Percentiles rank a stretch among this genome's conserved stretches.
Evolutionary conservation across 164 flowering plant species (phyloP).

Genomic region (Nelumbo lutea): DNA sequence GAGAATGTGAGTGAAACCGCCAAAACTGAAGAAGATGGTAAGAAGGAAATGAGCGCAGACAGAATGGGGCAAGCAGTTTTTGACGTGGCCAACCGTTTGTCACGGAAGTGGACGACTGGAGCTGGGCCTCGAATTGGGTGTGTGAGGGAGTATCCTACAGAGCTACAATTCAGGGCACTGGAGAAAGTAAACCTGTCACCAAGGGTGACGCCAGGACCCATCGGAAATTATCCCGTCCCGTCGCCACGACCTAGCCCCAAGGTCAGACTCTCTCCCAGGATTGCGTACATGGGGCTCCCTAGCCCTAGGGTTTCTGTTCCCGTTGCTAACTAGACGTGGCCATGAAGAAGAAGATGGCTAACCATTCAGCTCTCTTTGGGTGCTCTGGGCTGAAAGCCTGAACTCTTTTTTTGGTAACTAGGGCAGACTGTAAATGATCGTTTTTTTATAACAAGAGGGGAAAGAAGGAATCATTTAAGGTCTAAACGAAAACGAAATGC

Average conservation of each 20-base stretch:
- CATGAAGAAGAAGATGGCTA: too few species aligned
- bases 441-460: too few species aligned
- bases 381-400: not conserved
- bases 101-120: conserved; percentile 80
- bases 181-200: conserved; percentile 80
- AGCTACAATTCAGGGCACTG: conserved; percentile 62
- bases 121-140: conserved; percentile 81
- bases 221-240: conserved; percentile 49
- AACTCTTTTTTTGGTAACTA: too few species aligned
- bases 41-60: conserved; percentile 1
- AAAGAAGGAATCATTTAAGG: too few species aligned
- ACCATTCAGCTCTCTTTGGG: not conserved
- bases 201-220: conserved; percentile 23
- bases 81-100: conserved; percentile 39
- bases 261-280: conserved; percentile 68
- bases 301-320: conserved; percentile 43
- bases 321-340: conserved; percentile 9
- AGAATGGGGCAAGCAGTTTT: conserved; percentile 22
- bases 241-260: conserved; percentile 78
- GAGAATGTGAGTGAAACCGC: conserved; percentile 2
- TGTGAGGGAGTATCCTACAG: conserved; percentile 74
- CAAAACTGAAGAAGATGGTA: not conserved
- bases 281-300: conserved; percentile 75
- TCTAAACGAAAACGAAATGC: not conserved
- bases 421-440: too few species aligned